Evolutionary conservation across 352 stramenopile genomes (phyloP).

Genomic region (Paralagenidium karlingii): DNA sequence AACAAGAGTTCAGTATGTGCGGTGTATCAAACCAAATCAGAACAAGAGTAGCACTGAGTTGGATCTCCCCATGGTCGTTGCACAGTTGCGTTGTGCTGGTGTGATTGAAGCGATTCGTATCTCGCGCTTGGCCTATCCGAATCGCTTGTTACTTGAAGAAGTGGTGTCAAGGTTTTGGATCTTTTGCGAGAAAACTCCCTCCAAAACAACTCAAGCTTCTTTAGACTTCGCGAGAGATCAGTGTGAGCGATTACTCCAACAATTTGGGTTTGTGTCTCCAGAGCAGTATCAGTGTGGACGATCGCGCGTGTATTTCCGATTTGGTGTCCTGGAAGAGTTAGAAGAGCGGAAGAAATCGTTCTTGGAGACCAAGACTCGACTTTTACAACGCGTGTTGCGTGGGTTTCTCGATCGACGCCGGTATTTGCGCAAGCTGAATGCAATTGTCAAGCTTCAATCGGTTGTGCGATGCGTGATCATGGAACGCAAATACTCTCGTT

Average conservation of each 20-base stretch:
- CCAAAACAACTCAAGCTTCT: neutral
- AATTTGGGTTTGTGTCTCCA: slow-evolving; percentile 43
- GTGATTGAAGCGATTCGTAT: slow-evolving; percentile 99
- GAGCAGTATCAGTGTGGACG: slow-evolving; percentile 66
- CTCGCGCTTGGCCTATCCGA: slow-evolving; percentile 94
- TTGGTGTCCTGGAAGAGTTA: slow-evolving; percentile 66
- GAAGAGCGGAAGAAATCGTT: slow-evolving; percentile 46
- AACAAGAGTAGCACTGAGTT: slow-evolving; percentile 82
- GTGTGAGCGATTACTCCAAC: slow-evolving; percentile 44
- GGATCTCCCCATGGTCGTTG: slow-evolving; percentile 86
- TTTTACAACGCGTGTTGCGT: slow-evolving; percentile 61
- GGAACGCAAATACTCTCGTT: slow-evolving; percentile 60
- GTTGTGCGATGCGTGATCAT: slow-evolving; percentile 67
- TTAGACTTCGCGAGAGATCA: slow-evolving; percentile 11
- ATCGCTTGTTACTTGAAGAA: slow-evolving; percentile 86
- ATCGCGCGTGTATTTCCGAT: slow-evolving; percentile 73
- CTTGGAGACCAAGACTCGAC: slow-evolving; percentile 43
- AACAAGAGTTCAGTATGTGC: slow-evolving; percentile 96
- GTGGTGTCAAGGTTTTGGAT: slow-evolving; percentile 73
- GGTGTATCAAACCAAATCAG: slow-evolving; percentile 99
- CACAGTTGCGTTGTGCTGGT: slow-evolving; percentile 95
- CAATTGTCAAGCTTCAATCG: slow-evolving; percentile 75
- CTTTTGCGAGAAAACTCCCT: slow-evolving; percentile 32
- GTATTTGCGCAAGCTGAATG: slow-evolving; percentile 49
- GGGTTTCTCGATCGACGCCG: slow-evolving; percentile 42